phyloP scores from a whole-genome alignment of 2,329 filamentous ascomycete genomes.

The Neocucurbitaria cava region DNA sequence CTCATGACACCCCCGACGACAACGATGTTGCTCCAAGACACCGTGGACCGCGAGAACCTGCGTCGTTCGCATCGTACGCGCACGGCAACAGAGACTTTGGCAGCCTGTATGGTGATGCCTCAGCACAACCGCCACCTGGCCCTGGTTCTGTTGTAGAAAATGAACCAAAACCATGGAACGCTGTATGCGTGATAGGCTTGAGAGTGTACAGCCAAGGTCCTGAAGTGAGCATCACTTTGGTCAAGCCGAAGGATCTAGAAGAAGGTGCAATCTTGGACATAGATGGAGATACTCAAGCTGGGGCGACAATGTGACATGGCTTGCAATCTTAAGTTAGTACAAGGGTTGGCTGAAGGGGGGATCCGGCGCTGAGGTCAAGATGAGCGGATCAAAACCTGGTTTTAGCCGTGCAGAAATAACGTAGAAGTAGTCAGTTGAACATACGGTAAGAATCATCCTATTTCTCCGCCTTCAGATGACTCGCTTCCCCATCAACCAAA shows the following conservation, averaged over 20 bases:
- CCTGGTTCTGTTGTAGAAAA: constrained; percentile 9
- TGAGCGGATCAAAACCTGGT: neutral
- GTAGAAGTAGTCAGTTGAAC: neutral
- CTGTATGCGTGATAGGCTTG: constrained; percentile 65
- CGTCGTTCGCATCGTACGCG: neutral
- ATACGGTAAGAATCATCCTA: neutral
- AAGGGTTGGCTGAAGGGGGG: neutral
- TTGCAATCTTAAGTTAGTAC: neutral
- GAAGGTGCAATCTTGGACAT: constrained; percentile 41
- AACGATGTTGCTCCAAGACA: neutral
- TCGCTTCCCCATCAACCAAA: neutral
- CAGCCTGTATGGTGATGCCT: constrained; percentile 8
- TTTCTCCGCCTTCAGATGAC: neutral
- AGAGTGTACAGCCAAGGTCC: constrained; percentile 55
- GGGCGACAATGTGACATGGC: constrained; percentile 40
- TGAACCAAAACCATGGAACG: constrained; percentile 61
- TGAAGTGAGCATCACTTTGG: constrained; percentile 40
- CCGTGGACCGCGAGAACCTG: constrained; percentile 1
- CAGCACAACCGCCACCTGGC: constrained; percentile 1
- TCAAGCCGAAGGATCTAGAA: constrained; percentile 38
- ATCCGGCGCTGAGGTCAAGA: neutral
- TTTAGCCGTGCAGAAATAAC: neutral
- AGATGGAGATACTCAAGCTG: constrained; percentile 39
- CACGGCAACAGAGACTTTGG: constrained; percentile 1
- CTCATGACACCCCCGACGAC: neutral